Conservation (phyloP, 2,329 filamentous ascomycete species). For the Aspergillus costaricaensis region DNA sequence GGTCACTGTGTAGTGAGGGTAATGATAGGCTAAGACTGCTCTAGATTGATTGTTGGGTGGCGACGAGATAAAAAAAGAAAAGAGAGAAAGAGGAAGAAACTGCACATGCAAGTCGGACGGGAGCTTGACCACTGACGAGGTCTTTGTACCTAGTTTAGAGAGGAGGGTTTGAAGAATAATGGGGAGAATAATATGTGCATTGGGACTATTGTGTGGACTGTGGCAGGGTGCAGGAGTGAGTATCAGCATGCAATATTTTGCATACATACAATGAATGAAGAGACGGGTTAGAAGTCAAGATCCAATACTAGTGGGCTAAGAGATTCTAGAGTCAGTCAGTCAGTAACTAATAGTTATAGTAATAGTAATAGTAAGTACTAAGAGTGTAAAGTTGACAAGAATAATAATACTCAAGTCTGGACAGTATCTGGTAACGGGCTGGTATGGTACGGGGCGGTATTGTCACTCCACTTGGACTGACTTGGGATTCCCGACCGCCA, state of each 20-base stretch:
- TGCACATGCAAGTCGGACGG: not conserved
- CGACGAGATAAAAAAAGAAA: not conserved
- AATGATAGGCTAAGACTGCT: not conserved
- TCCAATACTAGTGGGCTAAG: too few species aligned
- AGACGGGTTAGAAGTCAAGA: too few species aligned
- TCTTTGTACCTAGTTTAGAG: not conserved
- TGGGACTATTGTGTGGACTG: not conserved
- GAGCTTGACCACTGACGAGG: not conserved
- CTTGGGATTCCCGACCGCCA: not conserved
- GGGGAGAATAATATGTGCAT: too few species aligned
- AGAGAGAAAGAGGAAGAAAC: not conserved
- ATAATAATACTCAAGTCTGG: too few species aligned
- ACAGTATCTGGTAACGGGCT: not conserved
- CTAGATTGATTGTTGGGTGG: constrained; percentile 1
- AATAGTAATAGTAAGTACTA: too few species aligned
- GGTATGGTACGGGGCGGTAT: constrained; percentile 6
- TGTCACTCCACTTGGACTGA: constrained; percentile 2
- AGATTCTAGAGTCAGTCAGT: too few species aligned
- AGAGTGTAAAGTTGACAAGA: too few species aligned
- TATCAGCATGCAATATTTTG: too few species aligned
- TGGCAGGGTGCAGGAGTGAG: not conserved
- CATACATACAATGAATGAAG: too few species aligned
- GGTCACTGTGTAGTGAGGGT: not conserved
- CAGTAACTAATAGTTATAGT: too few species aligned
- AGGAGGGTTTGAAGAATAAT: not conserved